Evolutionary conservation across 1,139 yeast genomes (phyloP).

Genomic region (Suzukiozyma palmioleophila): DNA sequence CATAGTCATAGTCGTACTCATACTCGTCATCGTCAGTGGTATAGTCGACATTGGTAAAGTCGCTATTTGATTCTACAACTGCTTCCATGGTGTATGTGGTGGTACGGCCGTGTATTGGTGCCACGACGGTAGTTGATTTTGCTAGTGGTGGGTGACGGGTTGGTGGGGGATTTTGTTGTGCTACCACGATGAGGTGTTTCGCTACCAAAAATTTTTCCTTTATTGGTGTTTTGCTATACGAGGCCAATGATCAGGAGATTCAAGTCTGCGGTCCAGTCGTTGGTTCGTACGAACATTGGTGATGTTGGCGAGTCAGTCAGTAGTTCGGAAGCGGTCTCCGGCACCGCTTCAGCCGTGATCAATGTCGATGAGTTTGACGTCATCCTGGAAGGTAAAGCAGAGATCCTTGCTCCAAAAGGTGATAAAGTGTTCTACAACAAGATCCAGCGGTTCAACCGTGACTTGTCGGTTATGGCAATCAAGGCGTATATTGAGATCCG

Average conservation of each 20-base stretch:
- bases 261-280: slow-evolving; percentile 1
- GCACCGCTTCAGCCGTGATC: not conserved
- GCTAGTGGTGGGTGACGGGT: too few species aligned
- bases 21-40: slow-evolving; percentile 10
- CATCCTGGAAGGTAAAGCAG: slow-evolving; percentile 78
- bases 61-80: slow-evolving; percentile 9
- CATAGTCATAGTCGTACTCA: slow-evolving; percentile 13
- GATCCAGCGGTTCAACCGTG: slow-evolving; percentile 94
- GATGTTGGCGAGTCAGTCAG: slow-evolving; percentile 2
- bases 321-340: not conserved
- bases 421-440: slow-evolving; percentile 92
- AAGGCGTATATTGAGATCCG: slow-evolving; percentile 72
- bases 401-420: slow-evolving; percentile 69
- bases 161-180: too few species aligned
- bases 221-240: not conserved
- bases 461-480: slow-evolving; percentile 78
- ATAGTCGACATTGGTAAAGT: slow-evolving; percentile 7
- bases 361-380: slow-evolving; percentile 35
- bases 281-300: slow-evolving; percentile 1
- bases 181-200: not conserved
- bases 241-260: slow-evolving; percentile 1
- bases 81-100: not conserved
- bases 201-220: not conserved
- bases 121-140: too few species aligned
- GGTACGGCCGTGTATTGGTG: too few species aligned